These are phyloP conservation scores for Phlebiopsis flavidoalba DNA, from an alignment of 768 basidiomycete genomes.

Conservation along the genomic window DNA sequence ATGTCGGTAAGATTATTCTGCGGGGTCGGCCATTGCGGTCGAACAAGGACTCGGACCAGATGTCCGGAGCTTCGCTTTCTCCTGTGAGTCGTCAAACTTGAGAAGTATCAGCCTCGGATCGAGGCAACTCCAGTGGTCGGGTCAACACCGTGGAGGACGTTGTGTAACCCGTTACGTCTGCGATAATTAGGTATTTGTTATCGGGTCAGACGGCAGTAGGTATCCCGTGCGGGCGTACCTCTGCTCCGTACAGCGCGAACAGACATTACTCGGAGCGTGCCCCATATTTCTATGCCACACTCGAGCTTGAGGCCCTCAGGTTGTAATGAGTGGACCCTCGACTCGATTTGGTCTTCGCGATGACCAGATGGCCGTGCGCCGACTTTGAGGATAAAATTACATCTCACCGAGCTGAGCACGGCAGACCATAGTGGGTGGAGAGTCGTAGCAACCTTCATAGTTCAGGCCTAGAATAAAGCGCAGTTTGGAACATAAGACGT, in stretches of 20 bases:
- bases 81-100: conserved; percentile 36
- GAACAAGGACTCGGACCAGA: conserved; percentile 45
- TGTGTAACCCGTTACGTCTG: conserved; percentile 27
- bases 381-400: conserved; percentile 46
- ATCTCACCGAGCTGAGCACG: conserved; percentile 65
- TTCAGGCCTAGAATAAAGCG: background rate
- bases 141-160: conserved; percentile 64
- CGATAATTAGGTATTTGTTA: background rate
- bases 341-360: conserved; percentile 63
- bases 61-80: conserved; percentile 32
- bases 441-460: conserved; percentile 61
- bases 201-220: background rate
- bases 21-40: conserved; percentile 52
- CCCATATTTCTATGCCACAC: conserved; percentile 63
- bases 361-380: conserved; percentile 57
- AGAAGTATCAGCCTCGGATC: conserved; percentile 69
- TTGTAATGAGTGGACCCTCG: conserved; percentile 62
- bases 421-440: conserved; percentile 77
- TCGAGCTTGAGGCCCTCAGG: conserved; percentile 53
- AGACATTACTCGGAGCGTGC: conserved; percentile 52
- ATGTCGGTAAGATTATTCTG: conserved; percentile 73
- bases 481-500: background rate
- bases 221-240: conserved; percentile 34
- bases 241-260: conserved; percentile 50
- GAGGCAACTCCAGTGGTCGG: conserved; percentile 75